Evolutionary conservation across 495 filamentous ascomycete species (phyloP).

Genomic region (Penicillium diatomitis): DNA sequence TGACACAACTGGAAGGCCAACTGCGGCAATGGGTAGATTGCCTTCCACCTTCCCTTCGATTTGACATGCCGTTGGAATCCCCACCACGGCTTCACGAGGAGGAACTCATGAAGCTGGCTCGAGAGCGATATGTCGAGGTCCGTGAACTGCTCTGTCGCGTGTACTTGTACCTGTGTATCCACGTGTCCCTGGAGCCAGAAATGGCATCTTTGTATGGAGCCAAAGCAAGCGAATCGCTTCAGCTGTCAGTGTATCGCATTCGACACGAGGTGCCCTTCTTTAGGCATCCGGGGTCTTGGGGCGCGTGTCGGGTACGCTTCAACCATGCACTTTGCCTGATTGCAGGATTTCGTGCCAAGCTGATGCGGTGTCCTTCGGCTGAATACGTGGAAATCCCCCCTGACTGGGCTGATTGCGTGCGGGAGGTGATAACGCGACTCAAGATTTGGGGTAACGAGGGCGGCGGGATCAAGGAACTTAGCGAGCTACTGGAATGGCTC

Average conservation of each 20-base stretch:
- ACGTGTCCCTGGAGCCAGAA: conserved; percentile 12
- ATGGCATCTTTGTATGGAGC: conserved; percentile 13
- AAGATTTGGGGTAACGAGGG: conserved; percentile 22
- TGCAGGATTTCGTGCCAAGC: conserved; percentile 19
- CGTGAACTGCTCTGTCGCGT: conserved; percentile 30
- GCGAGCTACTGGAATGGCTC: conserved; percentile 20
- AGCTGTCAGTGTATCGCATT: conserved; percentile 19
- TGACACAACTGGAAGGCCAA: conserved; percentile 25
- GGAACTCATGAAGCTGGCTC: conserved; percentile 27
- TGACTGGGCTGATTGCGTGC: conserved; percentile 17
- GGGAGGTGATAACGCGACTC: conserved; percentile 18
- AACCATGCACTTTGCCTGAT: conserved; percentile 24
- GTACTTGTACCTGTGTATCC: conserved; percentile 28
- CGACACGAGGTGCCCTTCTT: conserved; percentile 23
- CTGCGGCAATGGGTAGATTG: conserved; percentile 29
- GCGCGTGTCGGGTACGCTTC: conserved; percentile 22
- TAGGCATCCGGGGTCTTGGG: conserved; percentile 24
- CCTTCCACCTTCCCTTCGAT: conserved; percentile 22
- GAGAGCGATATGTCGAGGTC: conserved; percentile 31
- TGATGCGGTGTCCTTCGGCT: conserved; percentile 10
- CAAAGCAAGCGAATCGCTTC: conserved; percentile 20
- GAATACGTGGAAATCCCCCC: conserved; percentile 17
- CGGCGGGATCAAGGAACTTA: conserved; percentile 19
- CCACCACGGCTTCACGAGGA: conserved; percentile 14
- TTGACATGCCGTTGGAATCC: conserved; percentile 21